Base-by-base conservation (phyloP, 2,329 filamentous ascomycete species). In the Colletotrichum tropicale region DNA sequence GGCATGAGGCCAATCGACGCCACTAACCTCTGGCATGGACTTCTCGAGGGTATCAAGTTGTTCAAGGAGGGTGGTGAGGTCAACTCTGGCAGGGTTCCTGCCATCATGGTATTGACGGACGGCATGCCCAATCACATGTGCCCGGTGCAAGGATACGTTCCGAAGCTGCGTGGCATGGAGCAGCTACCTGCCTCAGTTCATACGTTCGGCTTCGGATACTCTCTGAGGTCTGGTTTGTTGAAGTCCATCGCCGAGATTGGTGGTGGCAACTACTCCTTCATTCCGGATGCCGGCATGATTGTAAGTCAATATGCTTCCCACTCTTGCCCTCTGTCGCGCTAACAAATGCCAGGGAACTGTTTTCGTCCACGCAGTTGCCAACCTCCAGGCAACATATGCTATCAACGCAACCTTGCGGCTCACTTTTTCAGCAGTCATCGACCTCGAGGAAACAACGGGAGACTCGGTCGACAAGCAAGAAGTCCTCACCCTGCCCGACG, bases 211-310 rank as follows among this genome's bases (percentile, higher is more conserved):
- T 91, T 91, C 69, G 89, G 89, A 6, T 89, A 89, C 76, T 62
- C 78, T 2, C 82, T 91, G 38, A 80, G 82, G 8, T 90, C 91
- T 0, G 89, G 88, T 0, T 82, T 93, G 21, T 84, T 93, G 70
- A 91, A 91, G 81, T 90, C 90, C 3, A 90, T 93, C 62, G 88
- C 91, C 2, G 91, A 93, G 78, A 83, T 89, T 64, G 88, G 89
- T 0, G 84, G 87, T 4, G 91, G 91, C 2, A 91, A 88, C 80
- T 93, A 91, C 73, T 84, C 89, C 10, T 93, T 92, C 77, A 93
- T 93, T 21, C 89, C 91, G 0, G 91, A 93, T 70, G 87, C 89
- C 0, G 89, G 90, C 74, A 92, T 93, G 90, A 89, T 93, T 75
- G 85, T 87, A 77, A 72, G 84, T 77, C 32, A 4, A 56, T 1